These are phyloP conservation scores for Phylloporus rhodoxanthus DNA, from an alignment of 768 basidiomycete species.

Conservation along the genomic window DNA sequence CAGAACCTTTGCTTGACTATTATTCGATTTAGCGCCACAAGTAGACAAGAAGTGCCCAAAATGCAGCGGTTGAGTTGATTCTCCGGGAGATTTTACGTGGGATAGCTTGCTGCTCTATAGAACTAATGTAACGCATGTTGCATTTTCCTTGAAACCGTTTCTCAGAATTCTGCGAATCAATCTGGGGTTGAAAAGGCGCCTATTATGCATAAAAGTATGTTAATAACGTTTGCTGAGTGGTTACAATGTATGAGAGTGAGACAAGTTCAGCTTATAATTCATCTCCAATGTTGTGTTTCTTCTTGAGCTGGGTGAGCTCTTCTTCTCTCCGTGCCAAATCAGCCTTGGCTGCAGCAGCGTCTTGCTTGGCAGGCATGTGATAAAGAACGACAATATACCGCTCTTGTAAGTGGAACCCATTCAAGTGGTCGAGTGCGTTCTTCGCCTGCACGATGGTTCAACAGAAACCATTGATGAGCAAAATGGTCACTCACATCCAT, in stretches of 20 bases:
- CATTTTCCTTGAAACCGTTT: conserved; percentile 6
- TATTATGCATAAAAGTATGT: conserved; percentile 8
- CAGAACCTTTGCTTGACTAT: not conserved
- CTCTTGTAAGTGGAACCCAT: conserved; percentile 97
- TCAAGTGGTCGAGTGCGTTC: conserved; percentile 92
- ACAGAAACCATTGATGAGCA: not conserved
- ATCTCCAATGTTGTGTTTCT: conserved; percentile 79
- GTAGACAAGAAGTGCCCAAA: conserved; percentile 54
- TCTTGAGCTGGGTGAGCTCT: conserved; percentile 81
- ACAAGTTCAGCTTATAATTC: conserved; percentile 35
- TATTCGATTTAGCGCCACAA: conserved; percentile 43
- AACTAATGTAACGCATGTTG: conserved; percentile 7
- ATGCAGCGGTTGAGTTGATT: conserved; percentile 21
- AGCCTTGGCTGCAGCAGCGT: conserved; percentile 87
- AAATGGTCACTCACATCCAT: conserved; percentile 67
- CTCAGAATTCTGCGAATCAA: conserved; percentile 7
- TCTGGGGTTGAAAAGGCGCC: conserved; percentile 1
- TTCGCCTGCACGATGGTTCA: conserved; percentile 60
- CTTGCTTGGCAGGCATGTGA: conserved; percentile 96
- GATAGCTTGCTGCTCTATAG: conserved; percentile 3
- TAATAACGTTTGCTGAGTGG: not conserved
- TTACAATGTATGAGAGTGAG: conserved; percentile 8
- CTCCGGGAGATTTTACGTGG: conserved; percentile 1
- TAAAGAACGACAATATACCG: conserved; percentile 97
- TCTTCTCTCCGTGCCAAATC: conserved; percentile 89